Evolutionary conservation across 352 stramenopile genomes (phyloP), one percentile per base, ranked within the genome.

Genomic region (Phytophthora boehmeriae): DNA sequence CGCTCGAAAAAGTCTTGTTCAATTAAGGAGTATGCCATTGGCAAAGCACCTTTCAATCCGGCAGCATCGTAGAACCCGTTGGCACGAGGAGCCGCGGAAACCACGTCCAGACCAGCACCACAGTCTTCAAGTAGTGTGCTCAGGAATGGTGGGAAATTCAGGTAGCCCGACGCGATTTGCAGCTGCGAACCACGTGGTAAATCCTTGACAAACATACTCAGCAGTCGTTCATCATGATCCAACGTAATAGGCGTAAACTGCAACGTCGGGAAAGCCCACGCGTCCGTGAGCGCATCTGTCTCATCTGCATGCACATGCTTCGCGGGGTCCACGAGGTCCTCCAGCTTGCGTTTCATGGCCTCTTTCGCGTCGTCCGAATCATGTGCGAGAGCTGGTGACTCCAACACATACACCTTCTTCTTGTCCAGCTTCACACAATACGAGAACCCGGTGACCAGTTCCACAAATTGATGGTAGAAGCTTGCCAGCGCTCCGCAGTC

Each of bases 21-120:
- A 42, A 94, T 89, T n/a, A 92, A 53, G 32, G 82, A 92, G 43
- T 94, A 94, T 4, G 83, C 83, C 80, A 92, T 92, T 3, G 85
- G 85, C 17, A 94, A 36, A 2, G 83, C 80, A n/a, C 83, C 81
- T 48, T 89, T 91, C 19, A 91, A 67, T n/a, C 80, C 80, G 19
- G 69, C 73, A 6, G 79, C 82, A 42, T 83, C 77, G 62, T 80
- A 92, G 52, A 94, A 94, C 8, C 85, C 83, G 34, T 92, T 92
- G 10, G 83, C 83, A 20, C 71, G 75, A 20, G 83, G 85, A 25
- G 85, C 81, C 1, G 85, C 80, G 2, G 80, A 83, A 38, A 92
- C 45, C 30, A 92, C 81, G 42, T 92, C 78, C 45, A 94, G 38
- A 20, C 70, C 35, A 27, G 81, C 75, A 8, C 36, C 28, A 52